These are phyloP conservation scores for Melampsora americana DNA, from an alignment of 1,284 basidiomycete genomes.

Conservation along the genomic window DNA sequence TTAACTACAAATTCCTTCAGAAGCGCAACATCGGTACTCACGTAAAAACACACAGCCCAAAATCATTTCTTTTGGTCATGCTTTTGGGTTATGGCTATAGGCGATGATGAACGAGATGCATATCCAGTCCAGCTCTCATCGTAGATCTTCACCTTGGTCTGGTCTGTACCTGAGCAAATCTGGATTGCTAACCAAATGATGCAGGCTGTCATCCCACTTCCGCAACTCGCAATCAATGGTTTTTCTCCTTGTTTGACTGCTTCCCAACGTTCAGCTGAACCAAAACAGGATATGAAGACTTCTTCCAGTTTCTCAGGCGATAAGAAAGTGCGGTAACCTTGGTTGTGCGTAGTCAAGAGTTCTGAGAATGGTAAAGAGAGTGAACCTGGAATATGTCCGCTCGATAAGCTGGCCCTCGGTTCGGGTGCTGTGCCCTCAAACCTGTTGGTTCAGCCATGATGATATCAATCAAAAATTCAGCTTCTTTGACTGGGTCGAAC, in stretches of 20 bases:
- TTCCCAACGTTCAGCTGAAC: slow-evolving; percentile 54
- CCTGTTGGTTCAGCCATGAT: slow-evolving; percentile 36
- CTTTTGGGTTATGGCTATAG: slow-evolving; percentile 1
- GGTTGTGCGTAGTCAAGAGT: slow-evolving; percentile 62
- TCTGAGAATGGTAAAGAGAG: slow-evolving; percentile 76
- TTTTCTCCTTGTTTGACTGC: slow-evolving; percentile 47
- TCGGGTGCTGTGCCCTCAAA: slow-evolving; percentile 73
- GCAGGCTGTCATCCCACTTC: slow-evolving; percentile 86
- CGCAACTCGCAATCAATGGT: slow-evolving; percentile 51
- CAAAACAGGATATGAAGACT: slow-evolving; percentile 64
- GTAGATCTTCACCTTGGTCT: slow-evolving; percentile 54
- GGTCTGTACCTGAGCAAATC: slow-evolving; percentile 59
- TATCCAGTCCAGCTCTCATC: slow-evolving; percentile 54
- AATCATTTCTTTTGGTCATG: too few relatives aligned
- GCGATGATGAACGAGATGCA: background rate
- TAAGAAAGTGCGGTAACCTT: slow-evolving; percentile 65
- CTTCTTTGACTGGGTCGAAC: background rate
- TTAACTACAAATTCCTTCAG: too few relatives aligned
- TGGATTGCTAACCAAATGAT: slow-evolving; percentile 83
- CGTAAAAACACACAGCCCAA: too few relatives aligned
- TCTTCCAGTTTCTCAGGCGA: slow-evolving; percentile 62
- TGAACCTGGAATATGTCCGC: slow-evolving; percentile 88
- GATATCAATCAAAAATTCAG: background rate
- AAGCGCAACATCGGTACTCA: too few relatives aligned
- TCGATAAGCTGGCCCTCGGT: slow-evolving; percentile 78